Base-by-base conservation (phyloP, 2,329 filamentous ascomycete genomes). In the Beauveria caledonica region DNA sequence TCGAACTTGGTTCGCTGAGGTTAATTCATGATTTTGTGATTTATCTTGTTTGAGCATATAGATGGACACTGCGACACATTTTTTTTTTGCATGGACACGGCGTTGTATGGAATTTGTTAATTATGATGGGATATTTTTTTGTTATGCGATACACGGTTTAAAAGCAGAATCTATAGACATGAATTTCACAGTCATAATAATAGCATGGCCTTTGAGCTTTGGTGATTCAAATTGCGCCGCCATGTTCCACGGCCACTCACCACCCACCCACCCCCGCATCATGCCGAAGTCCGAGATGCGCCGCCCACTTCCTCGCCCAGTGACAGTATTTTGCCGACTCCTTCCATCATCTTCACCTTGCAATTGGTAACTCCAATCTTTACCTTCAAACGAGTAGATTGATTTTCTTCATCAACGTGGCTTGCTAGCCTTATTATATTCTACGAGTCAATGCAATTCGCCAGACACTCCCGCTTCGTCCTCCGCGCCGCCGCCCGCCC, bases 1-100 rank as follows among this genome's bases (percentile, higher is more conserved):
- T 76, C 88, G 93, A 75, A 95, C 95, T 66, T 99, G 95, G 95
- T 97, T 99, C 80, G 87, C 89, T 0, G 85, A 87, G 73, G 84
- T 87, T 11, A 80, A 81, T 66, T 71, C 77, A 6, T 77, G 66
- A 68, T 60, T 48, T 60, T 23, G 19, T 25, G 10, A 19, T 51
- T 21, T 13, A 5, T 6, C 11, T 46, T 46, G 25, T 46, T 52
- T 40, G 27, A 44, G 54, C 48, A 54, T 54, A 58, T 56, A 55
- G 52, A 60, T 46, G 29, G 48, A n/a, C 5, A 52, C 42, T 40
- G 21, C 29, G 23, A 21, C 25, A 36, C 9, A 9, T 23, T 39
- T 27, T 33, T 13, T 27, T 29, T 36, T 45, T 60, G 58, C 58
- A 60, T 60, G 51, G 44, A 55, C 29, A 60, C 19, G 58, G 58